These are phyloP conservation scores for Delonix regia DNA, from an alignment of 306 rosid species.

Conservation along the genomic window DNA sequence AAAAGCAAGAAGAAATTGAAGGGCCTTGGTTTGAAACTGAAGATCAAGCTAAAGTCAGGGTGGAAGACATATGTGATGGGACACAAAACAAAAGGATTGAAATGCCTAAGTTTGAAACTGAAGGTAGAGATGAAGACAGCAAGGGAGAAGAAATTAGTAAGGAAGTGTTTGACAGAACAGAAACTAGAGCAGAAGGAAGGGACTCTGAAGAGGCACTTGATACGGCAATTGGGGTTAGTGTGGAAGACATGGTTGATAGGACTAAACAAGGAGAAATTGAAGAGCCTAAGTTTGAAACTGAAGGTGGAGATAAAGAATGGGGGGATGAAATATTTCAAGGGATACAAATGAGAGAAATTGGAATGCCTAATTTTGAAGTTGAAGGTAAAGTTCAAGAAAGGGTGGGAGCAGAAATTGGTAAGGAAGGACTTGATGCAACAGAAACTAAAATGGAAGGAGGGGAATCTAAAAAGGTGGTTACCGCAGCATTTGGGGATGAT, in stretches of 20 bases:
- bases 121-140: not conserved
- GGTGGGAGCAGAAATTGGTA: not conserved
- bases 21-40: not conserved
- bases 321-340: not conserved
- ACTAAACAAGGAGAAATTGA: slow-evolving; percentile 13
- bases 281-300: not conserved
- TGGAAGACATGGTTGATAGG: not conserved
- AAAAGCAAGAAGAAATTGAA: not conserved
- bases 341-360: not conserved
- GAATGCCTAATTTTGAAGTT: not conserved
- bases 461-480: not conserved
- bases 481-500: not conserved
- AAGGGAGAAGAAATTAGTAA: not conserved
- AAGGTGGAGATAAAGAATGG: slow-evolving; percentile 9
- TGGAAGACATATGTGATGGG: not conserved
- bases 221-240: slow-evolving; percentile 16
- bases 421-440: not conserved
- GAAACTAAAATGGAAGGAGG: not conserved
- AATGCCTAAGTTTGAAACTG: not conserved
- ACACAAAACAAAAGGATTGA: not conserved
- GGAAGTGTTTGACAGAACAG: slow-evolving; percentile 12
- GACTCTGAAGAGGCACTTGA: not conserved
- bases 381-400: not conserved
- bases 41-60: not conserved
- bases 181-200: not conserved